Evolutionary conservation across 163 green algal species (phyloP).

Genomic region (Scenedesmus sp.): DNA sequence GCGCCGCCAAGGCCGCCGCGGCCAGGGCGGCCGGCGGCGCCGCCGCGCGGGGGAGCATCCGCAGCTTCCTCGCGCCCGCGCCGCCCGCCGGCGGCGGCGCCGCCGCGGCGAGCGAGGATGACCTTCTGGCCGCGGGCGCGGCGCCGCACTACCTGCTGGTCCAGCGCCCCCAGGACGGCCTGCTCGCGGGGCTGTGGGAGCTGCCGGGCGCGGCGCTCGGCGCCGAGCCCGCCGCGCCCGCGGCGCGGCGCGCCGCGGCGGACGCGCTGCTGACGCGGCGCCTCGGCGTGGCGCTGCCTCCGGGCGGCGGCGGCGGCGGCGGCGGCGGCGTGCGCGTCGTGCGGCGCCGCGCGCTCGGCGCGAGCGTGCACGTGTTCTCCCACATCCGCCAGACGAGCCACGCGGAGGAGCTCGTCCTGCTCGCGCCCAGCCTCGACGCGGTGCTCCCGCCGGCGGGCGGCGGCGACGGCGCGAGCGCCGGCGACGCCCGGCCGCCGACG

Average conservation of each 20-base stretch:
- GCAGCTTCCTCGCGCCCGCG: slow-evolving; percentile 36
- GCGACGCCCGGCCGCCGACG: neutral
- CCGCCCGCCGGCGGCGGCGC: slow-evolving; percentile 5
- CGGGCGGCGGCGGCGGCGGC: neutral
- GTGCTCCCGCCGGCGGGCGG: neutral
- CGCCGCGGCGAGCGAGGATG: neutral
- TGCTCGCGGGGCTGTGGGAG: slow-evolving; percentile 96
- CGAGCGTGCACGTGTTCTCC: slow-evolving; percentile 79
- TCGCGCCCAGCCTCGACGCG: slow-evolving; percentile 20
- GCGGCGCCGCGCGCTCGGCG: slow-evolving; percentile 60
- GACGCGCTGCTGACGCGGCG: neutral
- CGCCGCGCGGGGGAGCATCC: slow-evolving; percentile 32
- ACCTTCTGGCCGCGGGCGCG: slow-evolving; percentile 3
- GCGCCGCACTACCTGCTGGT: slow-evolving; percentile 74
- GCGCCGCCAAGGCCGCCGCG: slow-evolving; percentile 19
- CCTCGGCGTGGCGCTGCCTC: neutral
- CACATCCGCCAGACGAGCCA: slow-evolving; percentile 70
- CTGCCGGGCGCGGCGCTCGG: slow-evolving; percentile 68
- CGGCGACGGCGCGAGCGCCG: neutral
- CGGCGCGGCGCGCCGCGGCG: slow-evolving; percentile 10
- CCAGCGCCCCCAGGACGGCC: slow-evolving; percentile 76
- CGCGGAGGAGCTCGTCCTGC: slow-evolving; percentile 38
- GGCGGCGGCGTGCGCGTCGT: slow-evolving; percentile 35
- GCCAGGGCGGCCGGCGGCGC: neutral
- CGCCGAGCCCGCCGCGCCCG: no score